Conservation (phyloP, 257 asterid species). For the Solanum sejunctum region DNA sequence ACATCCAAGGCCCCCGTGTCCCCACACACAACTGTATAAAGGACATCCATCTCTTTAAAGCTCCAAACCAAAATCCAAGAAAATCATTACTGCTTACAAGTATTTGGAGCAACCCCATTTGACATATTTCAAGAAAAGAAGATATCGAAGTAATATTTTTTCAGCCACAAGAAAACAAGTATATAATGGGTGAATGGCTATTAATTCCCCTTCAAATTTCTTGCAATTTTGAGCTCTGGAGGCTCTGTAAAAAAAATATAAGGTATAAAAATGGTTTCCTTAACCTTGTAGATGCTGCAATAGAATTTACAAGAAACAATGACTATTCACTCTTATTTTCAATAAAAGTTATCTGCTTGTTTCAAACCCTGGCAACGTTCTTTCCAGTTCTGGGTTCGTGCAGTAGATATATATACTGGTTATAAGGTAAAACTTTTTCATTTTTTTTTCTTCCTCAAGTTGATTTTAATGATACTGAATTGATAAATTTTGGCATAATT, state of each 20-base stretch:
- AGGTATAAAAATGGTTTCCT: not conserved
- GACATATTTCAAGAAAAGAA: not conserved
- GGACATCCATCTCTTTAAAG: not conserved
- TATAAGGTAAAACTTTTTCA: constrained; percentile 42
- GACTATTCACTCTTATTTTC: constrained; percentile 42
- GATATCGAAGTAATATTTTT: not conserved
- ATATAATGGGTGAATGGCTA: not conserved
- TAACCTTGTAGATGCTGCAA: not conserved
- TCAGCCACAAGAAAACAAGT: not conserved
- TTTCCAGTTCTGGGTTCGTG: constrained; percentile 87
- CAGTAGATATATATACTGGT: constrained; percentile 77
- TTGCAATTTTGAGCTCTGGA: not conserved
- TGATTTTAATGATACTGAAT: not conserved
- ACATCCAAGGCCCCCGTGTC: too few relatives aligned
- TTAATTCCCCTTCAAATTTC: not conserved
- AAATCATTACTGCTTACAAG: not conserved
- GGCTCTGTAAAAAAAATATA: not conserved
- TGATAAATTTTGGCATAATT: not conserved
- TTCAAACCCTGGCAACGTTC: constrained; percentile 93
- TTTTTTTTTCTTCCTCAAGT: not conserved
- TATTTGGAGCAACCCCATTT: not conserved
- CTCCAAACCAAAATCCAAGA: not conserved
- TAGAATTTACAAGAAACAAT: not conserved
- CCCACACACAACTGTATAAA: not conserved
- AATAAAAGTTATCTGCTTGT: constrained; percentile 36